phyloP scores from a whole-genome alignment of 2,329 filamentous ascomycete genomes.

The Dichotomopilus funicola region DNA sequence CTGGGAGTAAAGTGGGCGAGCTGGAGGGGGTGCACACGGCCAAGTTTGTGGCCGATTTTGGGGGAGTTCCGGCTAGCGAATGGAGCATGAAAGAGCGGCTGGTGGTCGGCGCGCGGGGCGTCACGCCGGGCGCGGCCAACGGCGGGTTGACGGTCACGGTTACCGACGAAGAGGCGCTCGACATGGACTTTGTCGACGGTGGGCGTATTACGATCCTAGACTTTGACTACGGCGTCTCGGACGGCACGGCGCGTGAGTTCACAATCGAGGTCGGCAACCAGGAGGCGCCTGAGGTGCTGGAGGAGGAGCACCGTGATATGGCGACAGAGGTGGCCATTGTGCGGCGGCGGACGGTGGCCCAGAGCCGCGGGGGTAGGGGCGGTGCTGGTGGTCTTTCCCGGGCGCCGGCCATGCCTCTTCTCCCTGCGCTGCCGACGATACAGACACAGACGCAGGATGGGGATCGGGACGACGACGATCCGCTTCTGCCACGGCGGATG shows the following conservation, averaged over 20 bases:
- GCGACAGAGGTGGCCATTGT: constrained; percentile 75
- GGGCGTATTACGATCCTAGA: constrained; percentile 67
- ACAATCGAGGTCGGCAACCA: constrained; percentile 69
- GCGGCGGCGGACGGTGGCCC: constrained; percentile 64
- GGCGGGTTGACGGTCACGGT: constrained; percentile 19
- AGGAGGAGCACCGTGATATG: constrained; percentile 67
- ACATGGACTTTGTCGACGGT: constrained; percentile 61
- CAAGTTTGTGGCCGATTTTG: constrained; percentile 61
- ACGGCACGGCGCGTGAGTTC: constrained; percentile 52
- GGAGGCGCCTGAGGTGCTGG: constrained; percentile 59
- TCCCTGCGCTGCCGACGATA: constrained; percentile 28
- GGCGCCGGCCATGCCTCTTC: constrained; percentile 37
- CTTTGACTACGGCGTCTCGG: constrained; percentile 56
- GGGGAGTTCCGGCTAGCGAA: constrained; percentile 21
- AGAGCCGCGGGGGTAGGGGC: constrained; percentile 44
- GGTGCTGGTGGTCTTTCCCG: constrained; percentile 43
- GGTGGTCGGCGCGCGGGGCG: constrained; percentile 66
- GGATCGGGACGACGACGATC: constrained; percentile 41
- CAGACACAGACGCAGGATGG: constrained; percentile 18
- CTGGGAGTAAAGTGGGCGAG: constrained; percentile 58
- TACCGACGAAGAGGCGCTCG: constrained; percentile 63
- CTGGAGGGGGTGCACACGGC: constrained; percentile 61
- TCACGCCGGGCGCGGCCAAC: constrained; percentile 47
- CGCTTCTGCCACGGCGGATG: constrained; percentile 46
- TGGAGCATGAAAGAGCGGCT: constrained; percentile 50